Base-by-base conservation (phyloP, 345 rosid species). In the Hibiscus tridactylites region DNA sequence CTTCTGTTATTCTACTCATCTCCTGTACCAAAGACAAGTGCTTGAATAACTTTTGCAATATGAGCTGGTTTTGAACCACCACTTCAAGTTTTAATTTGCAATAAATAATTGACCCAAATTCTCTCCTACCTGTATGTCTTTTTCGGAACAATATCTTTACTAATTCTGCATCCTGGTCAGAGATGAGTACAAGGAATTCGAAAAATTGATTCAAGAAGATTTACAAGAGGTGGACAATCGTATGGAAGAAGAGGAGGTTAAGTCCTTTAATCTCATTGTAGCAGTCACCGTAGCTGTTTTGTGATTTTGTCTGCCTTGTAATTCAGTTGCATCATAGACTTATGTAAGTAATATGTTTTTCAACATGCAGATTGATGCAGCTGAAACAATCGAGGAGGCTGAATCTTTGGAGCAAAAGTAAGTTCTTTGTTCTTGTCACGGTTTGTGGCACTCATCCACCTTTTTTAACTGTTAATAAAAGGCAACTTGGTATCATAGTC, bases 221-320 rank as follows among this genome's bases (percentile, higher is more conserved):
- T 76, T 95, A 84, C 83, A 74, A 73, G 94, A 83, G 79, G 99
- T 95, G 49, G 99, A 95, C 80, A 77, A 84, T 68, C 93, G 98
- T 19, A 70, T 95, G 83, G 99, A 90, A 84, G 99, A 95, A 83
- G 99, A 92, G 71, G 98, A 95, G 97, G 98, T 91, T 42, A 56
- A 78, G 28, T 9, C 37, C 29, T 65, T 59, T 79, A 54, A 21
- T 49, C 19, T 37, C 68, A 1, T 47, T 59, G n/a, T 54, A 3
- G 24, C 33, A 46, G 9, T 33, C 35, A 46, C 29, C 3, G 0
- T 4, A 2, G n/a, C 28, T 5, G 42, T 37, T 35, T 35, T 31
- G 33, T 31, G 35, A 4, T 56, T 60, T n/a, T 37, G 37, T 33
- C 37, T 67, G 28, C 71, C 47, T 50, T 72, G 47, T 17, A 71